Percentiles rank a stretch among this genome's conserved stretches.
Conservation (phyloP, 139 green algal genomes). For the Marvania coccoides region DNA sequence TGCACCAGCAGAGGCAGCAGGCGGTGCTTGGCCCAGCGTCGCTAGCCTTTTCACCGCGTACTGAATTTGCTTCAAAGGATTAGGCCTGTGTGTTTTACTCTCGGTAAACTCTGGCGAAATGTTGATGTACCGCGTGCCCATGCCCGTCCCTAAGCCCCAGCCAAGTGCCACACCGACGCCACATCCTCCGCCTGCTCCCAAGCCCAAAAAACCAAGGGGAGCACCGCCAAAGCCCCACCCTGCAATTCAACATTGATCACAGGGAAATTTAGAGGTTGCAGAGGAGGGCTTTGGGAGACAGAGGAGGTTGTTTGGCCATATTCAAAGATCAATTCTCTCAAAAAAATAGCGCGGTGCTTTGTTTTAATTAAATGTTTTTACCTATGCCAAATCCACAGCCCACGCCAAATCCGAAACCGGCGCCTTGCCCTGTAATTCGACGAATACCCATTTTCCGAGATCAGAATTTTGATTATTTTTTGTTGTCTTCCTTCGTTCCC, state of each 20-base stretch:
- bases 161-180: slow-evolving; percentile 17
- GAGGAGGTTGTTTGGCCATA: too few species aligned
- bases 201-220: slow-evolving; percentile 9
- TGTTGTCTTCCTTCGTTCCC: too few species aligned
- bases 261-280: too few species aligned
- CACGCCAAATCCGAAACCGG: slow-evolving; percentile 5
- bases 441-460: slow-evolving; percentile 15
- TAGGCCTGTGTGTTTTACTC: slow-evolving; percentile 17
- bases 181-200: slow-evolving; percentile 20
- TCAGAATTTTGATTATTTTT: too few species aligned
- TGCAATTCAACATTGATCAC: background rate
- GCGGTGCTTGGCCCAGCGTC: background rate
- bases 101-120: slow-evolving; percentile 22
- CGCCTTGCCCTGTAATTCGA: slow-evolving; percentile 2
- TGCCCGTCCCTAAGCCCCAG: slow-evolving; percentile 6
- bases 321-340: too few species aligned
- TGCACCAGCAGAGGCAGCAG: too few species aligned
- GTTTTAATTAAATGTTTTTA: too few species aligned
- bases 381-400: slow-evolving; percentile 25
- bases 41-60: slow-evolving; percentile 17
- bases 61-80: slow-evolving; percentile 16
- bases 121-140: slow-evolving; percentile 27
- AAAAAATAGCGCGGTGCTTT: too few species aligned
- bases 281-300: too few species aligned
- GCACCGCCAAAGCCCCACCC: slow-evolving; percentile 29